Conservation (phyloP, 805 yeast genomes). For the Pichia eremophila region DNA sequence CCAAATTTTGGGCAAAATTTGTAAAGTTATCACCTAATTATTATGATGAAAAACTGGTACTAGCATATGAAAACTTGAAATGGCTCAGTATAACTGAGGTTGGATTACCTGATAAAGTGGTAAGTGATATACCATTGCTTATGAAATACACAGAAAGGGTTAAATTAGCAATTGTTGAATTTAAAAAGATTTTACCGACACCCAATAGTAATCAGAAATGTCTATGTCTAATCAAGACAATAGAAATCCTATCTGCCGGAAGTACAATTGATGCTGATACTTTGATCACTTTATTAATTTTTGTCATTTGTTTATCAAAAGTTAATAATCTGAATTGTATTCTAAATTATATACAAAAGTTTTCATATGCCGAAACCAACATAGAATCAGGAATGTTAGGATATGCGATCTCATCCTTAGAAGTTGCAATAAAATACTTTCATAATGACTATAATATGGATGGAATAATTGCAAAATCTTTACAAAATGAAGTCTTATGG, state of each 20-base stretch:
- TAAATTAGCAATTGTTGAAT: slow-evolving; percentile 39
- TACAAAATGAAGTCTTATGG: slow-evolving; percentile 47
- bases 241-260: slow-evolving; percentile 37
- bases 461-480: slow-evolving; percentile 25
- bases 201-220: slow-evolving; percentile 42
- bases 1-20: slow-evolving; percentile 51
- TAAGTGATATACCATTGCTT: slow-evolving; percentile 9
- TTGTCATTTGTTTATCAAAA: slow-evolving; percentile 59
- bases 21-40: slow-evolving; percentile 3
- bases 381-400: slow-evolving; percentile 53
- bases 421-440: slow-evolving; percentile 70
- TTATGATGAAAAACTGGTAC: slow-evolving; percentile 14
- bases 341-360: slow-evolving; percentile 54
- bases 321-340: slow-evolving; percentile 54
- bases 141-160: slow-evolving; percentile 35
- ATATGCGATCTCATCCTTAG: slow-evolving; percentile 75
- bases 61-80: slow-evolving; percentile 28
- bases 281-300: slow-evolving; percentile 57
- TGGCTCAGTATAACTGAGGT: slow-evolving; percentile 40
- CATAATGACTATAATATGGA: slow-evolving; percentile 29
- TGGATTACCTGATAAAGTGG: slow-evolving; percentile 31
- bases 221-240: slow-evolving; percentile 39
- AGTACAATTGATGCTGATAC: slow-evolving; percentile 69
- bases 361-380: slow-evolving; percentile 33
- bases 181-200: slow-evolving; percentile 37